phyloP scores from a whole-genome alignment of 192 early-diverging fungal species.

The Linnemannia exigua region DNA sequence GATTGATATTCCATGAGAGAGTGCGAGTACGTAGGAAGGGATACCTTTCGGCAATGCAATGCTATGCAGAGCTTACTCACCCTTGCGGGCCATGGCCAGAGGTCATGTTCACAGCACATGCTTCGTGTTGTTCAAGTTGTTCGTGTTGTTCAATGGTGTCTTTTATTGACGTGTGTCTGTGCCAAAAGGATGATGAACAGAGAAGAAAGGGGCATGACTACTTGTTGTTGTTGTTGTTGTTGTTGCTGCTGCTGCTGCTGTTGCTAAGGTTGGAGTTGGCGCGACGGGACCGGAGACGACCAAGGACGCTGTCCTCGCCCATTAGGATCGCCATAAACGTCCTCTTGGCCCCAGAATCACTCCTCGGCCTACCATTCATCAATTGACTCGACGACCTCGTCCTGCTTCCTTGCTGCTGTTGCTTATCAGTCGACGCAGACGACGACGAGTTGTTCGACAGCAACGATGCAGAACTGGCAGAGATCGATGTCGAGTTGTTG shows the following conservation, averaged over 20 bases:
- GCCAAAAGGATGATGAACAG: neutral
- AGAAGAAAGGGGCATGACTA: neutral
- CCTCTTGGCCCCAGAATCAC: constrained; percentile 44
- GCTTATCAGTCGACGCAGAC: neutral
- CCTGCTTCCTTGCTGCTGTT: neutral
- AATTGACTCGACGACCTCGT: constrained; percentile 14
- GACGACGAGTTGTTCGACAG: constrained; percentile 3
- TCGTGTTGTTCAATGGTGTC: neutral
- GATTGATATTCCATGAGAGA: neutral
- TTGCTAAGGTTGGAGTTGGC: constrained; percentile 24
- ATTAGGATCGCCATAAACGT: constrained; percentile 50
- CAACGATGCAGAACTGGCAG: neutral
- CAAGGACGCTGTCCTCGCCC: constrained; percentile 52
- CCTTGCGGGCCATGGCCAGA: no score
- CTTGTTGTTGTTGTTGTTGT: neutral
- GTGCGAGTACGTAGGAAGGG: neutral
- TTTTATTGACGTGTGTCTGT: neutral
- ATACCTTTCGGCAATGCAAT: neutral
- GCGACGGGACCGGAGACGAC: constrained; percentile 28
- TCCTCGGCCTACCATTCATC: constrained; percentile 31
- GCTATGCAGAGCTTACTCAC: neutral
- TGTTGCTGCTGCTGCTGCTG: constrained; percentile 7
- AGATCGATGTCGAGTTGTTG: neutral
- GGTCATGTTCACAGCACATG: constrained; percentile 9
- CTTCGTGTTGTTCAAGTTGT: neutral